phyloP scores from a whole-genome alignment of 352 stramenopile genomes.

The Peronospora farinosa region DNA sequence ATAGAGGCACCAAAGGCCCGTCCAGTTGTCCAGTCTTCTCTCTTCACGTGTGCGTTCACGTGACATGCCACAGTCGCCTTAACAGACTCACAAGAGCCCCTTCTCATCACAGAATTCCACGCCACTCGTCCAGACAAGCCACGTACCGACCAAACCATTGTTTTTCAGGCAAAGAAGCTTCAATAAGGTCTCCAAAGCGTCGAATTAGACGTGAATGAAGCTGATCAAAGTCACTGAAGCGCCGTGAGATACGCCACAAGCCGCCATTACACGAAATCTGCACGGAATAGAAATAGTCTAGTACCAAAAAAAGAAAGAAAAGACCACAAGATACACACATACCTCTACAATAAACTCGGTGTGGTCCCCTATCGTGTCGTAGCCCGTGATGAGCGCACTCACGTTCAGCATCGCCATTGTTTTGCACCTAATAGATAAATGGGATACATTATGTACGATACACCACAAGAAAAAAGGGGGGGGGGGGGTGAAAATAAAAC shows the following conservation, averaged over 20 bases:
- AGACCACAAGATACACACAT: background rate
- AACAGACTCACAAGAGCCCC: constrained; percentile 4
- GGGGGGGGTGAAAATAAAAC: no score
- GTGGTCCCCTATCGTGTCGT: constrained; percentile 80
- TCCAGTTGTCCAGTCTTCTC: background rate
- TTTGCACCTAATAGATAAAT: background rate
- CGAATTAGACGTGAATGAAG: constrained; percentile 70
- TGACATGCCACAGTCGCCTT: constrained; percentile 7
- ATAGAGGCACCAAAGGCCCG: background rate
- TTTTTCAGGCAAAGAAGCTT: constrained; percentile 67
- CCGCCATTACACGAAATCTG: constrained; percentile 80
- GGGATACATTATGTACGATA: background rate
- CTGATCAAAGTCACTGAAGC: constrained; percentile 86
- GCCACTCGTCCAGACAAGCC: constrained; percentile 2
- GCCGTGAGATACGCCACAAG: constrained; percentile 76
- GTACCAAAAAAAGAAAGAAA: background rate
- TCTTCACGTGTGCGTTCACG: constrained; percentile 1
- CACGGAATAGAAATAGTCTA: constrained; percentile 1
- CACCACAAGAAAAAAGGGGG: no score
- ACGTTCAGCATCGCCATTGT: constrained; percentile 67
- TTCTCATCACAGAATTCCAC: constrained; percentile 42
- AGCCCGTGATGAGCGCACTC: constrained; percentile 72
- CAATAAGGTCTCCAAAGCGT: constrained; percentile 67
- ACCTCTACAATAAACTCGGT: constrained; percentile 82
- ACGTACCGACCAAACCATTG: constrained; percentile 83